phyloP scores from a whole-genome alignment of 805 yeast species.

The Candida sphagnicola region DNA sequence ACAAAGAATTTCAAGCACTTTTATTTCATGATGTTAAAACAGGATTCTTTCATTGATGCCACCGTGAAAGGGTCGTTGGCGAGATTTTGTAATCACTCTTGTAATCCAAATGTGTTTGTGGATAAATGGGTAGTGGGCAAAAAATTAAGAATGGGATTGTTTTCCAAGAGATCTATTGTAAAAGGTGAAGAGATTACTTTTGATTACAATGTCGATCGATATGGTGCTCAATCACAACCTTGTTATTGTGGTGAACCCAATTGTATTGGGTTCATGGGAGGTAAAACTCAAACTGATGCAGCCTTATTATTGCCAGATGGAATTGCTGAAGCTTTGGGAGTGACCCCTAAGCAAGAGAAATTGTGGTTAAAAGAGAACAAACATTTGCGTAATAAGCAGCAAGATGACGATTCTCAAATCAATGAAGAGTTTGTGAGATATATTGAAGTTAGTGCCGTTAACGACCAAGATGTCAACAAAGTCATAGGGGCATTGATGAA shows the following conservation, averaged over 20 bases:
- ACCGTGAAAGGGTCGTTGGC: constrained; percentile 85
- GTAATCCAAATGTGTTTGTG: constrained; percentile 91
- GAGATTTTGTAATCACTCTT: constrained; percentile 91
- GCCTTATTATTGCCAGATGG: constrained; percentile 80
- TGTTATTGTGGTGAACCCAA: constrained; percentile 93
- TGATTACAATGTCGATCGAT: constrained; percentile 92
- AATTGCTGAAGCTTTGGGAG: constrained; percentile 82
- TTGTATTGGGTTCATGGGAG: constrained; percentile 93
- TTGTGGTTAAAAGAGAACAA: constrained; percentile 62
- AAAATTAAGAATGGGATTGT: constrained; percentile 89
- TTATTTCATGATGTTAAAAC: constrained; percentile 93
- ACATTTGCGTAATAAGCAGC: constrained; percentile 45
- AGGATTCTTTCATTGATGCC: constrained; percentile 92
- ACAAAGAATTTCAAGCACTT: constrained; percentile 69
- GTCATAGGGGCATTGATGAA: constrained; percentile 82
- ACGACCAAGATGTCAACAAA: constrained; percentile 61
- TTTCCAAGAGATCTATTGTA: constrained; percentile 69
- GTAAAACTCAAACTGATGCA: constrained; percentile 93
- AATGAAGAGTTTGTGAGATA: constrained; percentile 63
- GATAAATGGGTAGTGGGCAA: constrained; percentile 97
- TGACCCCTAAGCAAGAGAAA: constrained; percentile 62
- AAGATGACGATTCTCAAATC: constrained; percentile 52
- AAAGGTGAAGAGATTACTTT: constrained; percentile 89
- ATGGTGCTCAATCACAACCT: constrained; percentile 91
- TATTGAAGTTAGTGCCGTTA: constrained; percentile 50